Base-by-base conservation (phyloP, 1,284 basidiomycete genomes). In the Cryptococcus floricola region DNA sequence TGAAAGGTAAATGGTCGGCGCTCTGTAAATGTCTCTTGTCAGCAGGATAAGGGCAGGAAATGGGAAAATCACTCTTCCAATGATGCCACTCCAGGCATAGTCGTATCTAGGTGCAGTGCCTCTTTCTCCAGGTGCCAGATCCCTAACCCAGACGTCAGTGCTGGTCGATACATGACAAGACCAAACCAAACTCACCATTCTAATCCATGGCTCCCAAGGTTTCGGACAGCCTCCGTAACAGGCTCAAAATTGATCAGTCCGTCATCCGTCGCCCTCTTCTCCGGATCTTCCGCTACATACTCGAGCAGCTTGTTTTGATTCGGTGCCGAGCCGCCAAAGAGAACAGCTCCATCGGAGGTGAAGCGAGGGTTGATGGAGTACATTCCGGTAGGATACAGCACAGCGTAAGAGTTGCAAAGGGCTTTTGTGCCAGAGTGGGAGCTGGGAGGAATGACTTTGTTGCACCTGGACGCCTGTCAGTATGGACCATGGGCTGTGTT, bases 61-160 rank as follows among this genome's bases (percentile, higher is more conserved):
- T 44, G 23, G 28, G 13, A 8, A 12, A n/a, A 59, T 50, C 44
- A 65, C 62, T 39, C 56, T 28, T 13, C 63, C 65, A 19, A 64
- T 63, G 58, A 67, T 69, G 19, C 67, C 67, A 43, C 57, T 59
- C 67, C 67, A 69, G 4, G 58, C 52, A 41, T 65, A 66, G 44
- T 64, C 64, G 39, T 63, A 64, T 13, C 59, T 50, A 2, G 52
- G 55, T 19, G 39, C 25, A 31, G 42, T 53, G 1, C 58, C 61
- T 27, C 53, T 18, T 28, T 18, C 37, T 8, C 43, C 48, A 42
- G 37, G 42, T 13, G 57, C 50, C 8, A 43, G 31, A 37, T 59
- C 58, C 57, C 57, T 59, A 54, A 28, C 44, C 48, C 41, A 45
- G 58, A 23, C 31, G 5, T 27, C 9, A 50, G 42, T 49, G 27